Base-by-base conservation (phyloP, 164 flowering plant species). In the Cinnamomum micranthum region DNA sequence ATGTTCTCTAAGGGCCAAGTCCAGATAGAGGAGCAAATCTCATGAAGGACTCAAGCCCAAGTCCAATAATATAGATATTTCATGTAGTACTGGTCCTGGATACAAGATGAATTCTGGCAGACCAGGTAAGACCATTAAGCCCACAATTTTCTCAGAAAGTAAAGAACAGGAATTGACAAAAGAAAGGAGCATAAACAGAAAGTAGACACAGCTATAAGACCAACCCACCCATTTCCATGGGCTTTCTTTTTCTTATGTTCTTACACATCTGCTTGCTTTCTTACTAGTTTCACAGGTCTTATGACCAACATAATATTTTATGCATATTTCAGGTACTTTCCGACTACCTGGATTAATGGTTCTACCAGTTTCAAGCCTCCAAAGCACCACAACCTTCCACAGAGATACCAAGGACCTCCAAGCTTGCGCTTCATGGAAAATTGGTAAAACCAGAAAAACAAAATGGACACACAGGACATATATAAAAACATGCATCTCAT, bases 381-480 rank as follows among this genome's bases (percentile, higher is more conserved):
- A 70, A 69, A 55, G 65, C 63, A 50, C 65, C 74, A 71, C 73
- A 10, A 28, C 59, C 50, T 60, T 33, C 74, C 59, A 59, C 47
- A 71, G 66, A 22, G 17, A 33, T 12, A 71, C 41, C 74, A 11
- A 59, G 20, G 28, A n/a, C n/a, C 64, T 24, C 76, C 41, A 73
- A 73, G 76, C 76, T 73, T 73, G 70, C 70, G 76, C 76, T 73
- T 28, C 71, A 35, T 47, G 11, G 47, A 41, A 41, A 41, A 41
- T 41, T 11, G 11, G 47, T 20, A 23, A 47, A 35, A 41, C n/a
- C 41, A n/a, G 35, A 47, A 35, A 20, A 69, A 47, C 24, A 41
- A 41, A 35, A 22, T 20, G 14, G 19, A 17, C 22, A 13, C 24
- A 19, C 71, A 7, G 14, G 2, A 47, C 71, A 11, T 23, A 19